A percentile compares a stretch with the other conserved stretches of the same genome.
Evolutionary conservation across 1,139 yeast species (phyloP).

Genomic region (Suhomyces kunorum): DNA sequence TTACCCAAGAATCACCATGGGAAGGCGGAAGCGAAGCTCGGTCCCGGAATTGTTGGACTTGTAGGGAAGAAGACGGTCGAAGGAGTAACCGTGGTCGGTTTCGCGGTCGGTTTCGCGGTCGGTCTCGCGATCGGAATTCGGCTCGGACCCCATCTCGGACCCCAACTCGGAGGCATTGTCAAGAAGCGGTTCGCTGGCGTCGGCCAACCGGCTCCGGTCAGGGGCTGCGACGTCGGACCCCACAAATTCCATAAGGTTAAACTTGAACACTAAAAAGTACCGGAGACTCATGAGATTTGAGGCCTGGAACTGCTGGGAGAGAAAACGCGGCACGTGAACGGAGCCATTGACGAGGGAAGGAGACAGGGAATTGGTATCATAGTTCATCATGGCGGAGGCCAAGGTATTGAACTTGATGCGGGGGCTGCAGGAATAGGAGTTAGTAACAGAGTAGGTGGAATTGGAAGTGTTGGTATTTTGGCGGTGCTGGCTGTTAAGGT

Average conservation of each 20-base stretch:
- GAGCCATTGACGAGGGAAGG: constrained; percentile 26
- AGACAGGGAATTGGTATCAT: constrained; percentile 6
- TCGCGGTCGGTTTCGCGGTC: no score
- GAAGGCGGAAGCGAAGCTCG: constrained; percentile 36
- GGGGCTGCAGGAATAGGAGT: constrained; percentile 43
- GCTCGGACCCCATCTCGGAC: no score
- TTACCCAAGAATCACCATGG: constrained; percentile 13
- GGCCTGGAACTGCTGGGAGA: constrained; percentile 43
- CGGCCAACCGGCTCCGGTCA: no score
- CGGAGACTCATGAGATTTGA: constrained; percentile 39
- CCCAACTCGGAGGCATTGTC: no score
- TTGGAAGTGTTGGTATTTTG: no score
- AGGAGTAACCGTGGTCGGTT: neutral
- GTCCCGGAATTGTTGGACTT: constrained; percentile 34
- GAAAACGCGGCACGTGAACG: constrained; percentile 34
- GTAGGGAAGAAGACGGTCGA: constrained; percentile 17
- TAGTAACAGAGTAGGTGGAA: constrained; percentile 20
- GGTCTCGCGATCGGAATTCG: no score
- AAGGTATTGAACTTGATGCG: constrained; percentile 37
- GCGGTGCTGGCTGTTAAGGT: no score
- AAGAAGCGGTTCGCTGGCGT: no score
- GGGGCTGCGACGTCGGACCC: no score
- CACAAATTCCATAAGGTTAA: constrained; percentile 37
- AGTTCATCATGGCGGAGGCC: constrained; percentile 28
- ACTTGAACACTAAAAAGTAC: constrained; percentile 42